phyloP scores from a whole-genome alignment of 1,284 basidiomycete species.

The Volvariella surrecta region DNA sequence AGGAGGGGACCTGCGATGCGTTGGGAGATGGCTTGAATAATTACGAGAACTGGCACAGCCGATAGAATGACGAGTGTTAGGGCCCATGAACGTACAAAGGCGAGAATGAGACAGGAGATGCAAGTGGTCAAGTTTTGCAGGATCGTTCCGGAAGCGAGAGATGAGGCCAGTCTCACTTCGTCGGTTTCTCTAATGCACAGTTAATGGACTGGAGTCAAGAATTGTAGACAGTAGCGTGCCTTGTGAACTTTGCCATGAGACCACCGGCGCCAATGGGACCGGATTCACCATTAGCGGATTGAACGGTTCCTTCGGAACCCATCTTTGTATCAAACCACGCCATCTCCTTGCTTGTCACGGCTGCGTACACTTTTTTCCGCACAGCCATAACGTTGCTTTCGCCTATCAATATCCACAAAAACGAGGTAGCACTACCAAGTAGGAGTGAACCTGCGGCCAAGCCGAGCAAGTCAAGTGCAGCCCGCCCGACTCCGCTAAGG shows the following conservation, averaged over 20 bases:
- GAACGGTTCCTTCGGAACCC: slow-evolving; percentile 49
- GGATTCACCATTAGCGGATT: slow-evolving; percentile 34
- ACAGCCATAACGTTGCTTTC: slow-evolving; percentile 74
- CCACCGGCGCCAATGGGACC: slow-evolving; percentile 79
- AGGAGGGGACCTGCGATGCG: slow-evolving; percentile 60
- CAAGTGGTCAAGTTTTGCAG: slow-evolving; percentile 80
- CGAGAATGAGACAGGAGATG: slow-evolving; percentile 73
- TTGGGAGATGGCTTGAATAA: slow-evolving; percentile 75
- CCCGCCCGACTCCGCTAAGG: slow-evolving; percentile 50
- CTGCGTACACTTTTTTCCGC: slow-evolving; percentile 60
- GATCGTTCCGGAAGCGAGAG: slow-evolving; percentile 69
- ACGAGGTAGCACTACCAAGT: slow-evolving; percentile 69
- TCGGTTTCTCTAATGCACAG: slow-evolving; percentile 79
- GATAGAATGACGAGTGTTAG: slow-evolving; percentile 91
- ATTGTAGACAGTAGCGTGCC: slow-evolving; percentile 41
- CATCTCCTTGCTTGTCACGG: slow-evolving; percentile 70
- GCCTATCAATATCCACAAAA: slow-evolving; percentile 84
- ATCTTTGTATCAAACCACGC: slow-evolving; percentile 84
- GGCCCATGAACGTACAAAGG: slow-evolving; percentile 72
- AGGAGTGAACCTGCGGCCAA: slow-evolving; percentile 65
- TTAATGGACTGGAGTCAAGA: slow-evolving; percentile 5
- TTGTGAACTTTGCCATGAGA: slow-evolving; percentile 89
- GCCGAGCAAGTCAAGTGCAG: slow-evolving; percentile 63
- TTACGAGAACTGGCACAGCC: slow-evolving; percentile 75
- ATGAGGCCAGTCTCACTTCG: slow-evolving; percentile 81